Evolutionary conservation across 768 basidiomycete genomes (phyloP), one percentile per base, ranked within the genome.

Genomic region (Pleurotus pulmonarius): DNA sequence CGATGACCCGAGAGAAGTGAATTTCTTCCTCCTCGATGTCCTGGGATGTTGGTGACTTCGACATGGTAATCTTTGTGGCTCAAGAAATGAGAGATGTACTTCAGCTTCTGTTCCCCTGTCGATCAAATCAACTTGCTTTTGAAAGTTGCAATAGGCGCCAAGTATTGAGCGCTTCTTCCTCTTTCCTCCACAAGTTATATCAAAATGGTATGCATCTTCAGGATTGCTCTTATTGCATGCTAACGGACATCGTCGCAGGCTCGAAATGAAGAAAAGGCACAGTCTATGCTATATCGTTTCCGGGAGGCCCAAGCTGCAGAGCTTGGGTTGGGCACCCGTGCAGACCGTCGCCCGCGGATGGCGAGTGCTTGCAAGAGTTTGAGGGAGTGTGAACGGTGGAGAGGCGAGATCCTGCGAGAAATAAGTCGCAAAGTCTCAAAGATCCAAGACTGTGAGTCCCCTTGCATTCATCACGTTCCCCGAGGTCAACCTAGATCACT

Each of bases 201-300:
- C 51, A 22, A 39, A 53, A 53, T 53, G 51, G 51, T 53, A 41
- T 11, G 37, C 24, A 4, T 53, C 5, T 16, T 29, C 26, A 8
- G 11, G 26, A 16, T 34, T 34, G n/a, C 7, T 48, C 7, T 37
- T 34, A n/a, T 26, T 18, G 29, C 6, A 8, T 34, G 29, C 26
- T 49, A 15, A 38, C 8, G 34, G 13, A 24, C 15, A 12, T 20
- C n/a, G 2, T 18, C 15, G 25, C 60, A 93, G 94, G 94, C 95
- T 59, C 89, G 95, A 71, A 98, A 98, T 88, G 91, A 94, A 70
- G 96, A 98, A 73, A 99, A 98, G 70, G 92, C 94, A 1, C 94
- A 96, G 72, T 92, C 90, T 15, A 94, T 92, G 90, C 79, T 93
- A 26, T 92, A 93, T 69, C 91, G 94, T 57, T 98, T 99, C 74